A percentile compares a stretch with the other conserved stretches of the same genome.
phyloP scores from a whole-genome alignment of 2,329 filamentous ascomycete genomes.

The Orbilia ellipsospora region DNA sequence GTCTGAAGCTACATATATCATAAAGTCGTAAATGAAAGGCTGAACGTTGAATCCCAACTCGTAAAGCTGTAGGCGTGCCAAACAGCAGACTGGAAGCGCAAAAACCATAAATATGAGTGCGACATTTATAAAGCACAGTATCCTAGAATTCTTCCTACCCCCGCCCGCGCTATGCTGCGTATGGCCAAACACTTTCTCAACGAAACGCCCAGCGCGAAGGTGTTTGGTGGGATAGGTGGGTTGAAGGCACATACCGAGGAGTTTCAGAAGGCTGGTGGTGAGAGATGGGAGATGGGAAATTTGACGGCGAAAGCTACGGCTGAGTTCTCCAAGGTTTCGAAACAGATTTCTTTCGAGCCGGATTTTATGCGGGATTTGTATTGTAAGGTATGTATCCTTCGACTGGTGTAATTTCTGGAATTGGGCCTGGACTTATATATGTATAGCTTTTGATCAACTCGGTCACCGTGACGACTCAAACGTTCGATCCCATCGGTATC shows the following conservation, averaged over 20 bases:
- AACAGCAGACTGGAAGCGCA: slow-evolving; percentile 68
- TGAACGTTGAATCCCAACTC: slow-evolving; percentile 26
- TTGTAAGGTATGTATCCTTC: slow-evolving; percentile 62
- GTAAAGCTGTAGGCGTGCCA: slow-evolving; percentile 67
- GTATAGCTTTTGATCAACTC: slow-evolving; percentile 69
- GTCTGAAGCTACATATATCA: slow-evolving; percentile 49
- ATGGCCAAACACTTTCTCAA: slow-evolving; percentile 64
- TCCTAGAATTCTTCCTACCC: slow-evolving; percentile 67
- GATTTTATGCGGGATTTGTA: slow-evolving; percentile 64
- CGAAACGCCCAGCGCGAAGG: slow-evolving; percentile 63
- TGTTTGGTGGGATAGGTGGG: slow-evolving; percentile 65
- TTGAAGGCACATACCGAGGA: slow-evolving; percentile 59
- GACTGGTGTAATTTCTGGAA: too few relatives aligned
- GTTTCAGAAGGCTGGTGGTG: slow-evolving; percentile 63
- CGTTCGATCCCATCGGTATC: slow-evolving; percentile 71
- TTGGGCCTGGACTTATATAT: background rate
- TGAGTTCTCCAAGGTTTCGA: slow-evolving; percentile 66
- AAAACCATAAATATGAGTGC: slow-evolving; percentile 71
- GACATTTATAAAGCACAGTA: slow-evolving; percentile 65
- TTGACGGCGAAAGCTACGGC: slow-evolving; percentile 69
- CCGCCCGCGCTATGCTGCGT: slow-evolving; percentile 69
- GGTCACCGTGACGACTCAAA: slow-evolving; percentile 69
- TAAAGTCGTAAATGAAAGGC: slow-evolving; percentile 1
- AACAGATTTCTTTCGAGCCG: slow-evolving; percentile 60
- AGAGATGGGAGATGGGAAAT: slow-evolving; percentile 66